Percentiles rank a stretch among this genome's conserved stretches.
These are phyloP conservation scores for Chaetomium sp. DNA, from an alignment of 2,329 filamentous ascomycete genomes.

Conservation along the genomic window DNA sequence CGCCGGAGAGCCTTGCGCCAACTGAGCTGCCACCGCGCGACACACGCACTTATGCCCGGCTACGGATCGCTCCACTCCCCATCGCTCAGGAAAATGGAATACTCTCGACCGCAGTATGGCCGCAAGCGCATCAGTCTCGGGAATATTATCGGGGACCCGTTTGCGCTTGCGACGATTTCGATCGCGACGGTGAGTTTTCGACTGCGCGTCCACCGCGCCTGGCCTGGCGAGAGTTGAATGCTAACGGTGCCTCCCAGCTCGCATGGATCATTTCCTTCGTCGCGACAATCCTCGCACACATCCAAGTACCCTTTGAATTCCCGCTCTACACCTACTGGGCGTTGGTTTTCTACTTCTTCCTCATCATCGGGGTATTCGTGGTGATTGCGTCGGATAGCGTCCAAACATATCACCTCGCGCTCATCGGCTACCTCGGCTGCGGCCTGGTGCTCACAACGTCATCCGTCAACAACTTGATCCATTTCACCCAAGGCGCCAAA, in stretches of 20 bases:
- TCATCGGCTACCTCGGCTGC: slow-evolving; percentile 83
- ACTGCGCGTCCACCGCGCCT: neutral
- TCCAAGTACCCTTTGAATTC: slow-evolving; percentile 57
- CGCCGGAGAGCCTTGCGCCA: slow-evolving; percentile 22
- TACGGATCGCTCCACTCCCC: slow-evolving; percentile 74
- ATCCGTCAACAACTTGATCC: slow-evolving; percentile 83
- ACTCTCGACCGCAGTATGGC: slow-evolving; percentile 59
- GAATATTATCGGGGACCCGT: slow-evolving; percentile 94
- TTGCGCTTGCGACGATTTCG: slow-evolving; percentile 90
- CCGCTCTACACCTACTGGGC: slow-evolving; percentile 94
- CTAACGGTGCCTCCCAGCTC: slow-evolving; percentile 57
- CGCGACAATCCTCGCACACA: slow-evolving; percentile 73
- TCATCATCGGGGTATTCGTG: slow-evolving; percentile 76
- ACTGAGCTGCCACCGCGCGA: slow-evolving; percentile 31
- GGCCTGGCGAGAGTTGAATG: neutral
- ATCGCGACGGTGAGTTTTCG: slow-evolving; percentile 75
- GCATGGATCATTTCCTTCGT: slow-evolving; percentile 95
- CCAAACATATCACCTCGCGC: slow-evolving; percentile 86
- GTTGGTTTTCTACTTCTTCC: slow-evolving; percentile 79
- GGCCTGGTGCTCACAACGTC: slow-evolving; percentile 85
- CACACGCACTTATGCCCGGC: slow-evolving; percentile 64
- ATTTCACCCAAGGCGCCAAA: slow-evolving; percentile 69
- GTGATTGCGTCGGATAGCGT: slow-evolving; percentile 83
- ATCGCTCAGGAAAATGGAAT: slow-evolving; percentile 80
- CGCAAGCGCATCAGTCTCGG: slow-evolving; percentile 70